phyloP scores from a whole-genome alignment of 169 alveolate species.

The Eimeria brunetti region DNA sequence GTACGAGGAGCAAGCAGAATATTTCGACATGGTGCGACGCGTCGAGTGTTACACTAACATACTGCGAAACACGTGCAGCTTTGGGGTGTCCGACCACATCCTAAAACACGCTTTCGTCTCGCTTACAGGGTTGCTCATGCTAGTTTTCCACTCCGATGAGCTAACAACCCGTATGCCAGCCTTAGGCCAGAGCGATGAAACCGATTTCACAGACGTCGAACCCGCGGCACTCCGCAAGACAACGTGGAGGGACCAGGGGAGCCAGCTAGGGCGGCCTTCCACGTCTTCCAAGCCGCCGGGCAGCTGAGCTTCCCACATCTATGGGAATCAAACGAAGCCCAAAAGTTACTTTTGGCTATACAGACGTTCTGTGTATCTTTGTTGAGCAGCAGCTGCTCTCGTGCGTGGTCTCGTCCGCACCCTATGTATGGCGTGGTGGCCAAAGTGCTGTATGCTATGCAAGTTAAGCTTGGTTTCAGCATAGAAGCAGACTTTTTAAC shows the following conservation, averaged over 20 bases:
- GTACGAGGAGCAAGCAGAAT: constrained; percentile 93
- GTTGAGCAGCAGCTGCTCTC: neutral
- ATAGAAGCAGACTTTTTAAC: neutral
- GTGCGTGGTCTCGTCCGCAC: neutral
- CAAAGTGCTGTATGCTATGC: neutral
- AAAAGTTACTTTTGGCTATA: neutral
- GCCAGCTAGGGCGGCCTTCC: constrained; percentile 40
- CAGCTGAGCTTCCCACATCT: neutral
- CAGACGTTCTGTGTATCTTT: neutral
- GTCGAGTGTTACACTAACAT: constrained; percentile 92
- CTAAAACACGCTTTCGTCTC: constrained; percentile 85
- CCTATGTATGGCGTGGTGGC: neutral
- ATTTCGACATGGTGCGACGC: constrained; percentile 92
- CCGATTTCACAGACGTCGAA: constrained; percentile 52
- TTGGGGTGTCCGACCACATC: constrained; percentile 87
- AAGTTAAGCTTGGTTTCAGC: neutral
- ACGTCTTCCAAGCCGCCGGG: constrained; percentile 30
- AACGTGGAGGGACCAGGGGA: constrained; percentile 60
- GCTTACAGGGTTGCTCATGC: constrained; percentile 81
- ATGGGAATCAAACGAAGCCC: constrained; percentile 10
- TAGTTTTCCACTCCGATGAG: constrained; percentile 78
- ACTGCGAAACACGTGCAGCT: constrained; percentile 91
- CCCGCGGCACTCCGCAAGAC: constrained; percentile 63
- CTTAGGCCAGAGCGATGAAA: constrained; percentile 67
- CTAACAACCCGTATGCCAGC: constrained; percentile 78